Evolutionary conservation across 768 basidiomycete species (phyloP).

Genomic region (Hortiboletus flavorubellus): DNA sequence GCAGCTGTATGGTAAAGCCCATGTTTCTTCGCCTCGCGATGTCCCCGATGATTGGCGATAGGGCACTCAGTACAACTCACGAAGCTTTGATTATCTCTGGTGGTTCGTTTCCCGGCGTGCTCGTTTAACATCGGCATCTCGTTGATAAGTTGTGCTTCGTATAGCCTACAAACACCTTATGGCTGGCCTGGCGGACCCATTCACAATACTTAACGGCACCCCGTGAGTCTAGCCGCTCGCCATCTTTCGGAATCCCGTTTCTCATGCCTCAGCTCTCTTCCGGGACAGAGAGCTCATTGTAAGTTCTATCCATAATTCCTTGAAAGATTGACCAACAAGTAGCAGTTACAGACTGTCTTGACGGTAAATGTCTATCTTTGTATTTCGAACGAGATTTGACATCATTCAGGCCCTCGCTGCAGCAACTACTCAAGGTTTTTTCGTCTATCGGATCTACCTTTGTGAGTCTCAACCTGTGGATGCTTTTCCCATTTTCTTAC

Average conservation of each 20-base stretch:
- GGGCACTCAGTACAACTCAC: slow-evolving; percentile 5
- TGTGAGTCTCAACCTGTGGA: not conserved
- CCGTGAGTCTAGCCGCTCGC: slow-evolving; percentile 1
- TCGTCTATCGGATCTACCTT: slow-evolving; percentile 12
- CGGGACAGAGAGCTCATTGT: slow-evolving; percentile 7
- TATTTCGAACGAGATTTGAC: not conserved
- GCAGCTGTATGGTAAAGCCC: slow-evolving; percentile 4
- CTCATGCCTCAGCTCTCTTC: not conserved
- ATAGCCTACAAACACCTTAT: slow-evolving; percentile 9
- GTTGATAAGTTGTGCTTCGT: not conserved
- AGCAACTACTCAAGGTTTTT: slow-evolving; percentile 6
- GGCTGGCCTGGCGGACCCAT: not conserved
- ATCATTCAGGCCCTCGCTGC: slow-evolving; percentile 2
- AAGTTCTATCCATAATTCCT: not conserved
- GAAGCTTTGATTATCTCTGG: slow-evolving; percentile 1
- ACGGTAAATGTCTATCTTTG: not conserved
- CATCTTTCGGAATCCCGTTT: not conserved
- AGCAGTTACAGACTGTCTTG: slow-evolving; percentile 3
- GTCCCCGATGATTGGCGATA: not conserved
- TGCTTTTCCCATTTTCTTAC: not conserved
- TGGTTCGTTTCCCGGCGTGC: slow-evolving; percentile 1
- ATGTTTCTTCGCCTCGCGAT: too few species aligned
- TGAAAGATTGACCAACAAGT: not conserved
- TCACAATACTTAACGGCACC: not conserved
- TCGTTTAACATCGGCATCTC: too few species aligned